These are phyloP conservation scores for Mrakiaceae sp. DNA, from an alignment of 1,284 basidiomycete genomes.

Conservation along the genomic window DNA sequence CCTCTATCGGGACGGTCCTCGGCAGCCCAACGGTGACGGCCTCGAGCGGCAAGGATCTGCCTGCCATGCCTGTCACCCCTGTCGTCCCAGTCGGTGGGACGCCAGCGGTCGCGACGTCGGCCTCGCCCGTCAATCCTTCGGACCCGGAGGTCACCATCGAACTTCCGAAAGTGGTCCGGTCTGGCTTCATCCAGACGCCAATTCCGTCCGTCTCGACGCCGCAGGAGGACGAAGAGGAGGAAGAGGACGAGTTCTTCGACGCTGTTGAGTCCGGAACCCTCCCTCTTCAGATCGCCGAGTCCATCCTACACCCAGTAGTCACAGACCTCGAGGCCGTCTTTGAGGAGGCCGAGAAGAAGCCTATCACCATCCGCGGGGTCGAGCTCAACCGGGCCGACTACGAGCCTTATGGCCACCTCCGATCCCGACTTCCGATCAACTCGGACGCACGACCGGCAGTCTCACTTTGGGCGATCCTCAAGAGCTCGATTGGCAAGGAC, in stretches of 20 bases:
- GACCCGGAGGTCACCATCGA: slow-evolving; percentile 11
- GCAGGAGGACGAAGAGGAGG: slow-evolving; percentile 56
- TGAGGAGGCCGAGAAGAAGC: slow-evolving; percentile 10
- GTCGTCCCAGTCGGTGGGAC: not conserved
- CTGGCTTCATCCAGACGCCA: slow-evolving; percentile 16
- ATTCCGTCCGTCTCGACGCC: slow-evolving; percentile 30
- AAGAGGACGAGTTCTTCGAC: slow-evolving; percentile 96
- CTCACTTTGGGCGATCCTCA: slow-evolving; percentile 90
- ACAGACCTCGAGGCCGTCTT: slow-evolving; percentile 22
- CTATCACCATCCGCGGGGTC: slow-evolving; percentile 4
- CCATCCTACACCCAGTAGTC: slow-evolving; percentile 39
- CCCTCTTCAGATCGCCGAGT: slow-evolving; percentile 56
- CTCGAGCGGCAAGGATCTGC: slow-evolving; percentile 6
- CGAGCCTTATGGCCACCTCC: slow-evolving; percentile 55
- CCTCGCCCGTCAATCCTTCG: not conserved
- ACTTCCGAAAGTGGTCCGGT: not conserved
- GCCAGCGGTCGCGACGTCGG: too few species aligned
- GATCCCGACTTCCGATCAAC: slow-evolving; percentile 55
- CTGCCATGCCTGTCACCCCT: slow-evolving; percentile 1
- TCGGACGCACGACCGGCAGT: slow-evolving; percentile 77
- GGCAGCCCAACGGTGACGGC: too few species aligned
- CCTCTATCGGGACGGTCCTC: too few species aligned
- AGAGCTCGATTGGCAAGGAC: slow-evolving; percentile 94
- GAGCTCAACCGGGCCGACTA: slow-evolving; percentile 46
- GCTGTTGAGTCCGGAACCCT: slow-evolving; percentile 77